Evolutionary conservation across 2,329 filamentous ascomycete genomes (phyloP), one percentile per base, ranked within the genome.

Genomic region (Acarospora socialis): DNA sequence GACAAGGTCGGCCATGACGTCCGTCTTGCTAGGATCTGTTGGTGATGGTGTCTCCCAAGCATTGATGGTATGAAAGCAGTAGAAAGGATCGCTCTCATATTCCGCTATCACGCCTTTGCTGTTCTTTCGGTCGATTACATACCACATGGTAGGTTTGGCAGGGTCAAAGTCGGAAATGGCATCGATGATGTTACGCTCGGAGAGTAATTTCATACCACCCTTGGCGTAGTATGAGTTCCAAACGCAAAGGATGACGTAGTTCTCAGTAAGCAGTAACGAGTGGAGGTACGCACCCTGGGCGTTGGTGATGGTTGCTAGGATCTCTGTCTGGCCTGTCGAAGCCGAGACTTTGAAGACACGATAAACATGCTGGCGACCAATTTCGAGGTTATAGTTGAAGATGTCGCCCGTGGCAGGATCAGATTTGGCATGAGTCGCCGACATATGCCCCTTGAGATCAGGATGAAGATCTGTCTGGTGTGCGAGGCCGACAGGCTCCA

Each of bases 51-150:
- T 68, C 45, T 87, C 79, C 49, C 75, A 90, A 0, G 80, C 70
- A 43, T 92, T 92, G 48, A 82, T 61, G 0, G 70, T 71, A 54
- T 92, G 82, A 52, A 92, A 92, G 53, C 73, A 77, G 59, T 86
- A 92, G 28, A 74, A 74, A 0, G 78, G 67, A 0, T 70, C 64
- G 10, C 70, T 77, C 12, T 75, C 66, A 45, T 79, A 86, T 2
- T 65, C 69, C 5, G 71, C 76, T 0, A 90, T 65, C 0, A 90
- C 56, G 0, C 81, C 81, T 28, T 63, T 62, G 3, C 63, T 66
- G 2, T 61, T 54, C 3, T 49, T 61, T 2, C 81, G 70, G 48
- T 90, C 81, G 12, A 92, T 54, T 0, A 92, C 69, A 40, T 80
- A 72, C 82, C 83, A 92, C 17, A 55, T 68, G 21, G 72, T 73